Evolutionary conservation across 2,329 filamentous ascomycete species (phyloP).

Genomic region (Fusarium beomiforme): DNA sequence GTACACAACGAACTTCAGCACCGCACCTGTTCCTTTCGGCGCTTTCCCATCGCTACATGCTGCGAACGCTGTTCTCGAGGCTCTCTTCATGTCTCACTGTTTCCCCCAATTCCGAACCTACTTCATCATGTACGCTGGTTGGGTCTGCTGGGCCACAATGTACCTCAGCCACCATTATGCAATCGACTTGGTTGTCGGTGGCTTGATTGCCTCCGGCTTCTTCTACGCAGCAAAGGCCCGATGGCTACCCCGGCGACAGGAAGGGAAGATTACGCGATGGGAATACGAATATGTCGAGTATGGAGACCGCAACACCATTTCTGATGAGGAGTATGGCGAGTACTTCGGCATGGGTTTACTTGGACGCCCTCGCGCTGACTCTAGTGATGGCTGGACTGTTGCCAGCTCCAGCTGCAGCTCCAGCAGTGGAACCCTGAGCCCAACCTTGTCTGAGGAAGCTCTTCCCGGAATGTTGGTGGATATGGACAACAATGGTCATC

Average conservation of each 20-base stretch:
- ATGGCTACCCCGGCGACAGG: constrained; percentile 84
- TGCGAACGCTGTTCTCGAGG: constrained; percentile 87
- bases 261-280: constrained; percentile 89
- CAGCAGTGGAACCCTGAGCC: constrained; percentile 61
- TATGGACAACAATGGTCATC: constrained; percentile 49
- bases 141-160: constrained; percentile 99
- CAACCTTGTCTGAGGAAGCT: constrained; percentile 58
- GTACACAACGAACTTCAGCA: constrained; percentile 92
- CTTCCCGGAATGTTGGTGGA: constrained; percentile 50
- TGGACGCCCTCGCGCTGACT: constrained; percentile 54
- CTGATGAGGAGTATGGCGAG: constrained; percentile 59
- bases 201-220: constrained; percentile 77
- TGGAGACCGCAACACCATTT: constrained; percentile 66
- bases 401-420: constrained; percentile 75
- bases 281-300: constrained; percentile 94
- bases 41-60: constrained; percentile 95
- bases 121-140: constrained; percentile 85
- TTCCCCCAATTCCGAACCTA: constrained; percentile 85
- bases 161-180: constrained; percentile 98
- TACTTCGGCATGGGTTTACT: constrained; percentile 60
- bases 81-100: constrained; percentile 90
- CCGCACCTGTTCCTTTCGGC: constrained; percentile 90
- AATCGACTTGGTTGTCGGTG: constrained; percentile 89
- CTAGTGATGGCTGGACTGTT: constrained; percentile 91
- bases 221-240: constrained; percentile 85